phyloP scores from a whole-genome alignment of 306 rosid species.

The Prunus persica region Prunus_persica_NCBIv2 NC_034009.1:44212001-44212500 shows the following conservation, averaged over 20 bases:
- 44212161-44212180: not conserved
- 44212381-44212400: not conserved
- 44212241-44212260: no score
- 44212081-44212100: not conserved
- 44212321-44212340: not conserved
- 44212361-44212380: not conserved
- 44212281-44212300: no score
- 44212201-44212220: fast-evolving
- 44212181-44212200: no score
- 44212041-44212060: not conserved
- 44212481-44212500: conserved; percentile 87
- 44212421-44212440: not conserved
- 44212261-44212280: no score
- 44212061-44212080: not conserved
- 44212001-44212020: not conserved
- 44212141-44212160: not conserved
- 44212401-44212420: not conserved
- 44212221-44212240: no score
- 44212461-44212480: conserved; percentile 91
- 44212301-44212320: not conserved
- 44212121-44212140: not conserved
- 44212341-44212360: not conserved
- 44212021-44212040: not conserved
- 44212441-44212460: not conserved
- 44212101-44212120: not conserved